A percentile compares a stretch with the other conserved stretches of the same genome.
These are phyloP conservation scores for Calonectria multiphialidica DNA, from an alignment of 2,329 filamentous ascomycete genomes.

Conservation along the genomic window DNA sequence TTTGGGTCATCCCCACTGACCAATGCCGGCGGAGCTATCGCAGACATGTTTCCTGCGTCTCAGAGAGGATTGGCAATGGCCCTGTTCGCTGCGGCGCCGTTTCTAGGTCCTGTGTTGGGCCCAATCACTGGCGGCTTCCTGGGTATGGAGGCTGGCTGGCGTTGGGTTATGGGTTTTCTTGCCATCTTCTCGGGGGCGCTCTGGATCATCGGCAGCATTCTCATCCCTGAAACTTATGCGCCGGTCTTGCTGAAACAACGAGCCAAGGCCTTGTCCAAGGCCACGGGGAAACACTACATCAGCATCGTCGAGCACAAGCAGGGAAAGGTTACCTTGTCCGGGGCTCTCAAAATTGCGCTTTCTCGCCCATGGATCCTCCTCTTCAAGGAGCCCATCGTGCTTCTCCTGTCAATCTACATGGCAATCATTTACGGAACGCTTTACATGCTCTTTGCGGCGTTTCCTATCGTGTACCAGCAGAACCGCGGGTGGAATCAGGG, in stretches of 20 bases:
- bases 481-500: slow-evolving; percentile 1
- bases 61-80: not conserved
- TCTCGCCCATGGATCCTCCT: not conserved
- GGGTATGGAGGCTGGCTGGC: not conserved
- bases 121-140: not conserved
- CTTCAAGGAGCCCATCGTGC: slow-evolving; percentile 1
- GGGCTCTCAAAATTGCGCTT: not conserved
- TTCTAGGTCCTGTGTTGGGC: not conserved
- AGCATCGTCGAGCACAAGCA: not conserved
- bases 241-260: not conserved
- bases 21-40: not conserved
- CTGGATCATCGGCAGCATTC: not conserved
- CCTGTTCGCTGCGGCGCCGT: not conserved
- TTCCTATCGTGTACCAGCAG: slow-evolving; percentile 2
- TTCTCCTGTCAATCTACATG: slow-evolving; percentile 2
- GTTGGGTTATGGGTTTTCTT: slow-evolving; percentile 3
- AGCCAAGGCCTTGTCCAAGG: not conserved
- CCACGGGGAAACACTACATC: not conserved
- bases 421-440: slow-evolving; percentile 7
- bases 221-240: slow-evolving; percentile 1
- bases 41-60: not conserved
- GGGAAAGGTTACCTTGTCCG: not conserved
- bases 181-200: not conserved
- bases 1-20: slow-evolving; percentile 2
- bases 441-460: not conserved